Percentiles rank a stretch among this genome's conserved stretches.
Evolutionary conservation across 495 filamentous ascomycete species (phyloP).

Genomic region (Tuber umbilicatum): DNA sequence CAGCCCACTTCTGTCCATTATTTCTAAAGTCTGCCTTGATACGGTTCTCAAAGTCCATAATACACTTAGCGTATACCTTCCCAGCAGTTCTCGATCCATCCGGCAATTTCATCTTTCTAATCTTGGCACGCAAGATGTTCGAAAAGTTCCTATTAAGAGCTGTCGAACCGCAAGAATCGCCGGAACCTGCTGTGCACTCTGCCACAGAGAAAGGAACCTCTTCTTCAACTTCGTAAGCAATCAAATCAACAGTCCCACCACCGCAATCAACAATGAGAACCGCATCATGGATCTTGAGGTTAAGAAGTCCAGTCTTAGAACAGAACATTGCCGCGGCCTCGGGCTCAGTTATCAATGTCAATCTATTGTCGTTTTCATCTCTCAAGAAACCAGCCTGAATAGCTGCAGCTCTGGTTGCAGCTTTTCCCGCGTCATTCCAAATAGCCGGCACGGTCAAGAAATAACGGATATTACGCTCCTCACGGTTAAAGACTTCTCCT

Average conservation of each 20-base stretch:
- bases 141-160: conserved; percentile 76
- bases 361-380: conserved; percentile 68
- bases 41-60: conserved; percentile 78
- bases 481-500: conserved; percentile 68
- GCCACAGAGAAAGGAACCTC: conserved; percentile 69
- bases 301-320: conserved; percentile 67
- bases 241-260: conserved; percentile 73
- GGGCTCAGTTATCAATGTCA: conserved; percentile 69
- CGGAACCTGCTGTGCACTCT: conserved; percentile 70
- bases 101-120: conserved; percentile 75
- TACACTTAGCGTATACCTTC: conserved; percentile 74
- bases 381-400: conserved; percentile 71
- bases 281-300: conserved; percentile 68
- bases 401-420: conserved; percentile 66
- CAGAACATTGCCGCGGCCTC: conserved; percentile 75
- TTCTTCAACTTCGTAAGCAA: conserved; percentile 75
- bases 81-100: conserved; percentile 69
- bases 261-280: conserved; percentile 74
- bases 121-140: conserved; percentile 72
- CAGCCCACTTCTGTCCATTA: conserved; percentile 75
- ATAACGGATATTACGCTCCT: conserved; percentile 72
- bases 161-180: conserved; percentile 69
- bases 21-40: conserved; percentile 80
- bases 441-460: conserved; percentile 72
- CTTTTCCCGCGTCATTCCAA: conserved; percentile 77